Evolutionary conservation across 179 eudicot genomes (phyloP).

Genomic region (Silene coronaria): DNA sequence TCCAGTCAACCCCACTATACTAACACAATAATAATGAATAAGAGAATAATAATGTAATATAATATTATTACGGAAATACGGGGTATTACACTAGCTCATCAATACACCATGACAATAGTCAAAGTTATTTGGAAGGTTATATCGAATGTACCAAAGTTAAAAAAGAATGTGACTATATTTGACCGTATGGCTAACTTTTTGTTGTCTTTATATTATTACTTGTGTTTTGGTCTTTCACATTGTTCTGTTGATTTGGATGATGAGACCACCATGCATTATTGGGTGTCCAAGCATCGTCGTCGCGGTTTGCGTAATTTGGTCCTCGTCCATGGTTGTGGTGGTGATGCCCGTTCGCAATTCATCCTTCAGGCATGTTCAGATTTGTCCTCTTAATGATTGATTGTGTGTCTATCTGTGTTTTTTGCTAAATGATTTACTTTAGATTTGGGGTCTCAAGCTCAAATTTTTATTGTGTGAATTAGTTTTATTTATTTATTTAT

Average conservation of each 20-base stretch:
- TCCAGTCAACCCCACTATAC: no score
- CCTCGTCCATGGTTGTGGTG: constrained; percentile 65
- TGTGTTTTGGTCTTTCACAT: constrained; percentile 33
- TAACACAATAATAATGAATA: no score
- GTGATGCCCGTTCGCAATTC: constrained; percentile 50
- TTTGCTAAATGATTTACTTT: no score
- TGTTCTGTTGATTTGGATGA: constrained; percentile 47
- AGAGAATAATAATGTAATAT: no score
- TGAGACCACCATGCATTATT: constrained; percentile 48
- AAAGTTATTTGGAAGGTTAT: constrained; percentile 4
- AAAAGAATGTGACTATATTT: constrained; percentile 30
- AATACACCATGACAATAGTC: neutral
- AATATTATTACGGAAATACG: no score
- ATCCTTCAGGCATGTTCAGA: constrained; percentile 23
- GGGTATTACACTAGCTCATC: neutral
- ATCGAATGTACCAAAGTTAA: constrained; percentile 7
- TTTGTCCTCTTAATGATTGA: neutral
- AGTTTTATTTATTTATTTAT: no score
- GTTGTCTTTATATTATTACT: constrained; percentile 35
- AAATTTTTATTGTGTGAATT: no score
- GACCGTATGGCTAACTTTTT: constrained; percentile 21
- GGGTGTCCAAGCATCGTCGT: constrained; percentile 37
- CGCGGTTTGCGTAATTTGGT: constrained; percentile 43
- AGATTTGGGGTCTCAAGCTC: no score
- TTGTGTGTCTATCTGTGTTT: neutral